Evolutionary conservation across 768 basidiomycete species (phyloP).

Genomic region (Russula vinacea): DNA sequence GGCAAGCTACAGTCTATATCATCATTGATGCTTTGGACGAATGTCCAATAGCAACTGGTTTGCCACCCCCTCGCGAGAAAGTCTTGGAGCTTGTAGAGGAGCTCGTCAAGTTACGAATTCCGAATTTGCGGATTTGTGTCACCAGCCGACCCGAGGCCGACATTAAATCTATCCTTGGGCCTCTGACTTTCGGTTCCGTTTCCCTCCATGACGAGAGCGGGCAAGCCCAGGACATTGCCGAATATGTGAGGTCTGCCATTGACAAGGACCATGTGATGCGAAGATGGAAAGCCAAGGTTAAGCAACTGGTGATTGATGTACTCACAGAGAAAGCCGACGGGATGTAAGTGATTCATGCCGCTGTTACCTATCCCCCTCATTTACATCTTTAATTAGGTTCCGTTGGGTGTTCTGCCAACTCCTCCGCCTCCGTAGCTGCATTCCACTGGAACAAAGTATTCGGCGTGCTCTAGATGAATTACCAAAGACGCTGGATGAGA

Average conservation of each 20-base stretch:
- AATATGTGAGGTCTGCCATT: neutral
- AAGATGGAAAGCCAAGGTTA: neutral
- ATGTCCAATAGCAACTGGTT: neutral
- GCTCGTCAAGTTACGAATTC: neutral
- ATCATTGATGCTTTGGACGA: slow-evolving; percentile 13
- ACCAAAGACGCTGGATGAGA: neutral
- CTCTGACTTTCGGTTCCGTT: neutral
- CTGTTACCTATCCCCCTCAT: too few species aligned
- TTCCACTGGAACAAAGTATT: neutral
- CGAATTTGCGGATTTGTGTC: slow-evolving; percentile 8
- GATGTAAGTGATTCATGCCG: neutral
- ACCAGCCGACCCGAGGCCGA: slow-evolving; percentile 4
- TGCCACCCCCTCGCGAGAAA: neutral
- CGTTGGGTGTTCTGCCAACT: neutral
- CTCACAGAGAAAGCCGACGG: neutral
- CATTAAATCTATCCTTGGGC: neutral
- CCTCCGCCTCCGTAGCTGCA: neutral
- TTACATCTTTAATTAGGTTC: neutral
- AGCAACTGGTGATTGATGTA: neutral
- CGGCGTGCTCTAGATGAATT: neutral
- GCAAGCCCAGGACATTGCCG: neutral
- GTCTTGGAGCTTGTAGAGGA: neutral
- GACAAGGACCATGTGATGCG: too few species aligned
- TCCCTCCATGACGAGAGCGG: neutral
- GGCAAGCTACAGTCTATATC: neutral